These are phyloP conservation scores for Fusarium lyarnte DNA, from an alignment of 2,329 filamentous ascomycete genomes.

Conservation along the genomic window DNA sequence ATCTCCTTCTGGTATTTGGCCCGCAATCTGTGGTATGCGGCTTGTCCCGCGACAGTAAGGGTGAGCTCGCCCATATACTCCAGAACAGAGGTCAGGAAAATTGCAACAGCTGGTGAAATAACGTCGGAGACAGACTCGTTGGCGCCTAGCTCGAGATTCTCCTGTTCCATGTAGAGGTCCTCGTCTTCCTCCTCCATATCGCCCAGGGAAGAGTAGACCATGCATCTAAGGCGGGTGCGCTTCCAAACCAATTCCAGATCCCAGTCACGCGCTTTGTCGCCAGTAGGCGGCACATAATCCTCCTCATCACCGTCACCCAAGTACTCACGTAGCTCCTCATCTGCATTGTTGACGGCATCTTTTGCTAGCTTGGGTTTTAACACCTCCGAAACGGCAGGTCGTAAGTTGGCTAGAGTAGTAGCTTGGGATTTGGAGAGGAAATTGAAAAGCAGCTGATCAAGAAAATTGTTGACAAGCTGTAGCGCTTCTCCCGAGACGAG, in stretches of 20 bases:
- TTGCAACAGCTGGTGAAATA: conserved; percentile 90
- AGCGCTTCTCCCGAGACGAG: conserved; percentile 79
- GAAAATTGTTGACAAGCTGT: conserved; percentile 85
- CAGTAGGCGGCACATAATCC: conserved; percentile 67
- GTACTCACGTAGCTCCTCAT: conserved; percentile 89
- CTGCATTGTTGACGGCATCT: conserved; percentile 82
- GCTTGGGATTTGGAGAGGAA: conserved; percentile 84
- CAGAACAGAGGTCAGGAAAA: conserved; percentile 93
- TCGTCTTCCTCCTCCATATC: conserved; percentile 99
- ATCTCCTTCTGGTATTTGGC: conserved; percentile 68
- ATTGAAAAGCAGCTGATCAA: conserved; percentile 92
- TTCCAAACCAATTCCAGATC: conserved; percentile 96
- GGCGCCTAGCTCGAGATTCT: conserved; percentile 70
- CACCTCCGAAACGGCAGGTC: conserved; percentile 85
- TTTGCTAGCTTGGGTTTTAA: conserved; percentile 89
- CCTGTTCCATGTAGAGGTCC: conserved; percentile 85
- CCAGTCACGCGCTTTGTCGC: conserved; percentile 69
- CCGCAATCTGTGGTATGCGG: conserved; percentile 76
- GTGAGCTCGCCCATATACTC: conserved; percentile 95
- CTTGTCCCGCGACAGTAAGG: conserved; percentile 85
- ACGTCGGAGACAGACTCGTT: conserved; percentile 70
- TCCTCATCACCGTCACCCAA: conserved; percentile 83
- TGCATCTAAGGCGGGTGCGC: conserved; percentile 88
- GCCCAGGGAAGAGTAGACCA: conserved; percentile 97
- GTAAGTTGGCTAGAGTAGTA: conserved; percentile 77